Evolutionary conservation across 1,284 basidiomycete genomes (phyloP).

Genomic region (Heterobasidion irregulare): DNA sequence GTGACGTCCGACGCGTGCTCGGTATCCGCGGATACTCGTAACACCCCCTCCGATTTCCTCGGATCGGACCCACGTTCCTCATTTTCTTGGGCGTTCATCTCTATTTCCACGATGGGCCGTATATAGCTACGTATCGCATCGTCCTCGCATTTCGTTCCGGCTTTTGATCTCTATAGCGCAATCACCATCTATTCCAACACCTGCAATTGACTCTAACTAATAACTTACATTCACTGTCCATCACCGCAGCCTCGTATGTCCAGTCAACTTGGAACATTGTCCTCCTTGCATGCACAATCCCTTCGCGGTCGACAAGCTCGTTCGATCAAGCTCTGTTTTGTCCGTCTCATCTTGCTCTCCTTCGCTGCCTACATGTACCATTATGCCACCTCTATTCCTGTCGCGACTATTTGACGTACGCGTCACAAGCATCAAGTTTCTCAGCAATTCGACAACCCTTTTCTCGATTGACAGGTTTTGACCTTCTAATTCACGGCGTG

Average conservation of each 20-base stretch:
- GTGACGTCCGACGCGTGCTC: constrained; percentile 88
- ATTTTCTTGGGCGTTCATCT: neutral
- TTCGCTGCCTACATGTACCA: neutral
- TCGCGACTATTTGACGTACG: neutral
- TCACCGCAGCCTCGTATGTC: neutral
- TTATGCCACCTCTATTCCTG: neutral
- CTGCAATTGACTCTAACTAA: neutral
- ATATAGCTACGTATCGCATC: neutral
- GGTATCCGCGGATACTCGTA: constrained; percentile 65
- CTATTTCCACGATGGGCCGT: neutral
- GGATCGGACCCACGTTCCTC: neutral
- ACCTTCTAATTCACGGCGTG: too few species aligned
- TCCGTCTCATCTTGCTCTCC: neutral
- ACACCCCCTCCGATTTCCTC: neutral
- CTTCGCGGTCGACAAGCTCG: neutral
- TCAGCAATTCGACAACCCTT: too few species aligned
- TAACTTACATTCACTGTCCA: neutral
- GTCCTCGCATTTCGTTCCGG: neutral
- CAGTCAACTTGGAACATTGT: neutral
- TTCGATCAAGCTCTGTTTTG: neutral
- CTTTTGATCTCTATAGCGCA: neutral
- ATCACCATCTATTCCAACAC: neutral
- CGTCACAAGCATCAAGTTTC: neutral
- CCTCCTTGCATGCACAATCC: neutral
- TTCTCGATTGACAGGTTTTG: too few species aligned